Base-by-base conservation (phyloP, 352 stramenopile species). In the Pythium dissimile region DNA sequence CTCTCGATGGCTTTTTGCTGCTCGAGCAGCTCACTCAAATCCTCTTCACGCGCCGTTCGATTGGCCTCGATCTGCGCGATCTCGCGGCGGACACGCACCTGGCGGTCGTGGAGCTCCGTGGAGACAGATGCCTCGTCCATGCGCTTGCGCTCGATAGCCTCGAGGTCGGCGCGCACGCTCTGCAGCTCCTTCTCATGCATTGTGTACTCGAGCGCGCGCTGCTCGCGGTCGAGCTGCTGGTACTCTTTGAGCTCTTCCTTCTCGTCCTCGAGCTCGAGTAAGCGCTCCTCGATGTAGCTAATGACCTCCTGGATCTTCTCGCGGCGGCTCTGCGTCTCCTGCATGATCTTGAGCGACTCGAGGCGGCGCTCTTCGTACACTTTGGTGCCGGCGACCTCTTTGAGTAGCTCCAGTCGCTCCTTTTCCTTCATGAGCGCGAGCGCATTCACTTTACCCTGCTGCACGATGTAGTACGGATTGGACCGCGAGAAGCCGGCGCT, bases 401-500 rank as follows among this genome's bases (percentile, higher is more conserved):
- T 99, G 5, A 99, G 81, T 45, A 99, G 73, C 53, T 98, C 87
- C 5, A 99, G 74, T 30, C 98, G 83, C 66, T 99, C 95, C 3
- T 71, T 69, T 73, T 99, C 97, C n/a, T 92, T 96, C 97, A 99
- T 99, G 28, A 98, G 83, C 28, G 96, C 98, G 18, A 99, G 70
- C 10, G 92, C 90, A 60, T 98, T 98, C 20, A 99, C 97, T 62
- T 99, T 99, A 27, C 98, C 98, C 75, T 99, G 98, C 71, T 99
- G 95, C 38, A 99, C 97, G 62, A 99, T 99, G 68, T 99, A 99
- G 76, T 99, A 99, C n/a, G 98, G 98, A 73, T 99, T 99, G 24
- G 86, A 95, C 57, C 97, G 96, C 16, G 94, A 99, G 70, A 99
- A 99, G 13, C 98, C 98, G 1, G 98, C 97, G 39, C 93, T 98